Base-by-base conservation (phyloP, 2,329 filamentous ascomycete genomes). In the Sporothrix protearum region DNA sequence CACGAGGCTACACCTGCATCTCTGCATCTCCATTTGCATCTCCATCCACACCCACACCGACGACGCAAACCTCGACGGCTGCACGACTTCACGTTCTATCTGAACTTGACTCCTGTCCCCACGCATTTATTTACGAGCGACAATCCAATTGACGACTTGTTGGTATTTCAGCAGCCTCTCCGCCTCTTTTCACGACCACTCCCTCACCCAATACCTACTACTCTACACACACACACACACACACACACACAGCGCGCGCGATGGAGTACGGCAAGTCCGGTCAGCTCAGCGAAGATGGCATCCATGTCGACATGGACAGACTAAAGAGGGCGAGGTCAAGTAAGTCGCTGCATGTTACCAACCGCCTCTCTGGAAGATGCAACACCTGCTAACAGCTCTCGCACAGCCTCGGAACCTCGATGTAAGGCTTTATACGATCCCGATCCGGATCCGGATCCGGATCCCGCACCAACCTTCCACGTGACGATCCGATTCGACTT, bases 301-400 rank as follows among this genome's bases (percentile, higher is more conserved):
- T 99, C 81, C 96, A 99, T 82, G 87, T 99, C 77, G 96, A 99
- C 80, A 99, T 99, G 96, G 93, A 98, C 79, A 91, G 96, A 80
- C 85, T 99, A 82, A 99, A 99, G 90, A 96, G 83, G 96, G 96
- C 74, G 96, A 99, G 85, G 95, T 99, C 81, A 99, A 99, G 94
- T 97, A 85, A 84, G 93, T 85, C 25, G 19, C 33, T 30, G 30
- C 9, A 9, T 51, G 7, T 42, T n/a, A 9, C n/a, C 5, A 3
- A 19, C 2, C 6, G 8, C 10, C 8, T 42, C 8, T 42, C 10
- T 61, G 7, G 19, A 25, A 51, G 1, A 19, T 16, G 5, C 30
- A 10, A 30, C 25, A 12, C 39, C 70, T 75, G 72, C 79, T 81
- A 79, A 83, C 80, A 73, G 75, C 25, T 39, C 4, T 42, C 74